Conservation (phyloP, 192 early-diverging fungal species). For the Spizellomyces sp. region DNA sequence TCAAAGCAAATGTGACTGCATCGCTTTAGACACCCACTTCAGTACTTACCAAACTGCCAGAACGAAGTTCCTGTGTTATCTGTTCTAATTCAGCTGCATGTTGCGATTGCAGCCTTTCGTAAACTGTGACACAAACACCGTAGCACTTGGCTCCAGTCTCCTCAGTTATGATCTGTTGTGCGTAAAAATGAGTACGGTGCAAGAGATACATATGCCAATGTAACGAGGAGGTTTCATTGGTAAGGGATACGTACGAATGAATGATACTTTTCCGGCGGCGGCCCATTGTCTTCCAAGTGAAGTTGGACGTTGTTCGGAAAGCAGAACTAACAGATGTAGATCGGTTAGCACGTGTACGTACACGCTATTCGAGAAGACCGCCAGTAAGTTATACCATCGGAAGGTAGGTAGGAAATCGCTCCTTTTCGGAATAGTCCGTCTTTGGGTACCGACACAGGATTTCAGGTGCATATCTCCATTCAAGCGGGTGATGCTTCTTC, state of each 20-base stretch:
- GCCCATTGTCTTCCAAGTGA: slow-evolving; percentile 28
- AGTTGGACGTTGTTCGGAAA: slow-evolving; percentile 54
- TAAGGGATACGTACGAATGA: slow-evolving; percentile 48
- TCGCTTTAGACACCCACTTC: background rate
- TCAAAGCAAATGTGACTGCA: background rate
- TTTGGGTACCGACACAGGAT: slow-evolving; percentile 47
- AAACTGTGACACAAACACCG: slow-evolving; percentile 49
- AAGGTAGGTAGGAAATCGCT: slow-evolving; percentile 42
- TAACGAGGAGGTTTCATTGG: background rate
- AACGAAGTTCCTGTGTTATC: slow-evolving; percentile 36
- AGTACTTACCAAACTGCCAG: slow-evolving; percentile 32
- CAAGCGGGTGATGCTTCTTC: slow-evolving; percentile 44
- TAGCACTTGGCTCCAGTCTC: slow-evolving; percentile 43
- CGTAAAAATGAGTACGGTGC: background rate
- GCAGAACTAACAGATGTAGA: slow-evolving; percentile 40
- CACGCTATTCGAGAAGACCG: too few relatives aligned
- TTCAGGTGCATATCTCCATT: slow-evolving; percentile 40
- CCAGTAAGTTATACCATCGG: slow-evolving; percentile 38
- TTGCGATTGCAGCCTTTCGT: slow-evolving; percentile 39
- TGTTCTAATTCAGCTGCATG: slow-evolving; percentile 41
- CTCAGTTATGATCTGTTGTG: slow-evolving; percentile 46
- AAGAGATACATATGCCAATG: background rate
- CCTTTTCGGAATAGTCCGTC: slow-evolving; percentile 40
- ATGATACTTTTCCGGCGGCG: slow-evolving; percentile 48
- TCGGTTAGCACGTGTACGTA: too few relatives aligned